Evolutionary conservation across 306 rosid genomes (phyloP).

Genomic region (Senna siamea): DNA sequence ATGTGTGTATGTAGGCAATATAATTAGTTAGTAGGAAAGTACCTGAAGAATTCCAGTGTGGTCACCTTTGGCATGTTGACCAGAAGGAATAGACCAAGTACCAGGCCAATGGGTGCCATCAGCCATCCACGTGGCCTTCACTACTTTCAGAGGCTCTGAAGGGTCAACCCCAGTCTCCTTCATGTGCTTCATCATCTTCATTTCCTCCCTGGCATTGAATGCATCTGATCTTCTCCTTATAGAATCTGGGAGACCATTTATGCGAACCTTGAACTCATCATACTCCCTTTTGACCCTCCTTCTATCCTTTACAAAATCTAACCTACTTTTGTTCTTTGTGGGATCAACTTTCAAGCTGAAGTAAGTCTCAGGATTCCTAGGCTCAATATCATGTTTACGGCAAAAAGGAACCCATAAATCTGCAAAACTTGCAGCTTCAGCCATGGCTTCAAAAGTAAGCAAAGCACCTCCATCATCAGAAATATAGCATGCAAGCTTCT

Average conservation of each 20-base stretch:
- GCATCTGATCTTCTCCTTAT: conserved; percentile 65
- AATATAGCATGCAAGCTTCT: conserved; percentile 53
- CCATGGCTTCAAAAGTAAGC: conserved; percentile 61
- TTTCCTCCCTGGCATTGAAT: conserved; percentile 61
- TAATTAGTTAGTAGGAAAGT: background rate
- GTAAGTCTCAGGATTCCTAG: conserved; percentile 55
- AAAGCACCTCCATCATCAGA: conserved; percentile 67
- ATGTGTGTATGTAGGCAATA: too few relatives aligned
- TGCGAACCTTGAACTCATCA: conserved; percentile 60
- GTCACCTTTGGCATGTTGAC: conserved; percentile 50
- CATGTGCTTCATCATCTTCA: conserved; percentile 58
- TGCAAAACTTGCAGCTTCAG: conserved; percentile 65
- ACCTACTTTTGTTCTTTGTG: conserved; percentile 53
- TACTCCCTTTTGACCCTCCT: conserved; percentile 61
- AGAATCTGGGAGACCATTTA: conserved; percentile 58
- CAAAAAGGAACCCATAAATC: conserved; percentile 67
- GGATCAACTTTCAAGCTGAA: conserved; percentile 55
- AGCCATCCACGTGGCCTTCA: conserved; percentile 68
- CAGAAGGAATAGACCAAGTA: conserved; percentile 47
- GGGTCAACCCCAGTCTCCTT: conserved; percentile 54
- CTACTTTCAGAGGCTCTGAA: conserved; percentile 45
- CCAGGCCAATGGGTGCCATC: conserved; percentile 69
- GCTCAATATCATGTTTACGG: conserved; percentile 57
- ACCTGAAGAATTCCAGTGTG: conserved; percentile 68
- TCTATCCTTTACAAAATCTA: conserved; percentile 60